Percentiles rank a stretch among this genome's conserved stretches.
Conservation (phyloP, 73 alveolate species). For the Paramecium sonneborni region DNA sequence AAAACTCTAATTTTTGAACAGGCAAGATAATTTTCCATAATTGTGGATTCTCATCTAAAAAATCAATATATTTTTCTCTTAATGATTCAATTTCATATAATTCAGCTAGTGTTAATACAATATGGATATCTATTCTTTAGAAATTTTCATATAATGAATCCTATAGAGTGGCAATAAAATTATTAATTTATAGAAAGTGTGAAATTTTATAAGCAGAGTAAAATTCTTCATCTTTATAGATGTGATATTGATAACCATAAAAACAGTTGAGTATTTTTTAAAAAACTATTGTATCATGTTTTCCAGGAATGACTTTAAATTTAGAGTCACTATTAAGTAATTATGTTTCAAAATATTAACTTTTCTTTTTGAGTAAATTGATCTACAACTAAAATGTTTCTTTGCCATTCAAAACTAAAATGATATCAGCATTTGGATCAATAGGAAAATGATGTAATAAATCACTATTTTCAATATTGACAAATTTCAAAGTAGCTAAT, state of each 20-base stretch:
- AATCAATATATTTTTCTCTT: conserved; percentile 8
- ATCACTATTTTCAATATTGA: neutral
- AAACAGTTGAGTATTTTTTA: conserved; percentile 14
- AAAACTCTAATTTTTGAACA: neutral
- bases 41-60: neutral
- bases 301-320: neutral
- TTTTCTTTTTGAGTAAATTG: neutral
- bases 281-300: neutral
- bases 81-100: neutral
- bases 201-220: conserved; percentile 2
- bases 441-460: neutral
- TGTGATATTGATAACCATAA: conserved; percentile 6
- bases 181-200: neutral
- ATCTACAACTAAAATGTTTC: conserved; percentile 10
- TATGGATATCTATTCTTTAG: neutral
- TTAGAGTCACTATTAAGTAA: neutral
- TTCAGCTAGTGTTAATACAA: neutral
- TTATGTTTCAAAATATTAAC: neutral
- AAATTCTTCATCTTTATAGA: neutral
- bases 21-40: neutral
- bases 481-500: neutral
- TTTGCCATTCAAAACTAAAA: conserved; percentile 8
- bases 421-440: neutral
- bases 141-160: neutral
- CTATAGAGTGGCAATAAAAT: neutral